These are phyloP conservation scores for Lachnellula occidentalis DNA, from an alignment of 2,329 filamentous ascomycete genomes.

Conservation along the genomic window DNA sequence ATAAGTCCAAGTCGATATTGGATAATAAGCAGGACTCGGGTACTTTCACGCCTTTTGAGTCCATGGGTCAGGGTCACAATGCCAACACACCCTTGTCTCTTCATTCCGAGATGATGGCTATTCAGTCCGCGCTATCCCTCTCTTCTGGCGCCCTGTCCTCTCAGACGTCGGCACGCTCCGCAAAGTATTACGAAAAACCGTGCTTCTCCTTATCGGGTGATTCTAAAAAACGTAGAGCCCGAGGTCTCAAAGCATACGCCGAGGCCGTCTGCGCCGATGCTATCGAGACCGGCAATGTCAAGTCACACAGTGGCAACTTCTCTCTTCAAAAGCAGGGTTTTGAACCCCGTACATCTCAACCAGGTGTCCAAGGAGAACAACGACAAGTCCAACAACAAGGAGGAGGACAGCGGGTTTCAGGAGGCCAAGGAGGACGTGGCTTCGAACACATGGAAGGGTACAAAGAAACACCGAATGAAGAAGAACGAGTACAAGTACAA, in stretches of 20 bases:
- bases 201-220: slow-evolving; percentile 42
- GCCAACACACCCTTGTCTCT: slow-evolving; percentile 43
- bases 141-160: slow-evolving; percentile 38
- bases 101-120: slow-evolving; percentile 53
- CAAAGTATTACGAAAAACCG: slow-evolving; percentile 43
- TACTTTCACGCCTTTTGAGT: slow-evolving; percentile 31
- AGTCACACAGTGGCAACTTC: slow-evolving; percentile 34
- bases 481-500: slow-evolving; percentile 26
- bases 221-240: slow-evolving; percentile 43
- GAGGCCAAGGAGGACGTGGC: slow-evolving; percentile 20
- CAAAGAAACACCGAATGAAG: slow-evolving; percentile 27
- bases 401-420: slow-evolving; percentile 23
- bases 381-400: slow-evolving; percentile 16
- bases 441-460: slow-evolving; percentile 14
- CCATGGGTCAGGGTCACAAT: slow-evolving; percentile 35
- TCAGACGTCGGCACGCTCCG: slow-evolving; percentile 28
- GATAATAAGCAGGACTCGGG: slow-evolving; percentile 19
- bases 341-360: slow-evolving; percentile 41
- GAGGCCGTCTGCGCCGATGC: slow-evolving; percentile 36
- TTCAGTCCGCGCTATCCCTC: slow-evolving; percentile 43
- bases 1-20: slow-evolving; percentile 30
- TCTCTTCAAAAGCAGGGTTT: slow-evolving; percentile 40
- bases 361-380: slow-evolving; percentile 25
- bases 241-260: slow-evolving; percentile 41
- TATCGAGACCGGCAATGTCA: slow-evolving; percentile 25